These are phyloP conservation scores for Aureobasidium lini DNA, from an alignment of 2,329 filamentous ascomycete species.

Conservation along the genomic window DNA sequence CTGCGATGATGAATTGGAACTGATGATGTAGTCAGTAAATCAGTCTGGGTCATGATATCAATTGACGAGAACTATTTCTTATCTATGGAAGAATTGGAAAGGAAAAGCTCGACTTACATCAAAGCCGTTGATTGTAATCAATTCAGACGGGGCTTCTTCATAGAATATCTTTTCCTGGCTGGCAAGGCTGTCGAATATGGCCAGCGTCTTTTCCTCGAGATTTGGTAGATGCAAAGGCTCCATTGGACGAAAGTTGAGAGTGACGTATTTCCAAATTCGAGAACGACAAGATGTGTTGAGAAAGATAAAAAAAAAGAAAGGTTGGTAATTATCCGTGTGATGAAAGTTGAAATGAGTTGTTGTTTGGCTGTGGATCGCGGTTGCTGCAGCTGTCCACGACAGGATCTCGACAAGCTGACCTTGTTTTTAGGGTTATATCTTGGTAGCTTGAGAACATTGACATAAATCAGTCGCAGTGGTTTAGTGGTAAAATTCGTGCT, in stretches of 20 bases:
- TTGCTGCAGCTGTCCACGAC: no score
- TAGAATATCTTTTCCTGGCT: conserved; percentile 13
- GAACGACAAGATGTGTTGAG: not conserved
- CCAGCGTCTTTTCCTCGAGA: conserved; percentile 6
- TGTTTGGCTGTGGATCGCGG: no score
- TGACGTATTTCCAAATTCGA: not conserved
- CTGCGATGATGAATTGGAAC: conserved; percentile 14
- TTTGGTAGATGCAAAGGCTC: not conserved
- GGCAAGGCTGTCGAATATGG: conserved; percentile 12
- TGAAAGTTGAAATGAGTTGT: no score
- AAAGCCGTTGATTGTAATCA: conserved; percentile 13
- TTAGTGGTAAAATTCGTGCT: conserved; percentile 15
- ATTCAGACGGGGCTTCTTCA: not conserved
- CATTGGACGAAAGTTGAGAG: not conserved
- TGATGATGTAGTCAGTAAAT: not conserved
- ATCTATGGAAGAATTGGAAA: no score
- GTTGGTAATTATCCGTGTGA: not conserved
- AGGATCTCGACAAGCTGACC: no score
- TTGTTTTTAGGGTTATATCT: no score
- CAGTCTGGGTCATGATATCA: not conserved
- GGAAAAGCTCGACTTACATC: conserved; percentile 8
- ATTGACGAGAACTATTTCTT: no score
- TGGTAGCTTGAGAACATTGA: no score
- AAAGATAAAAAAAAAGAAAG: no score
- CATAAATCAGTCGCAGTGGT: conserved; percentile 11